These are phyloP conservation scores for Exophiala oligosperma DNA, from an alignment of 2,329 filamentous ascomycete genomes.

Conservation along the genomic window DNA sequence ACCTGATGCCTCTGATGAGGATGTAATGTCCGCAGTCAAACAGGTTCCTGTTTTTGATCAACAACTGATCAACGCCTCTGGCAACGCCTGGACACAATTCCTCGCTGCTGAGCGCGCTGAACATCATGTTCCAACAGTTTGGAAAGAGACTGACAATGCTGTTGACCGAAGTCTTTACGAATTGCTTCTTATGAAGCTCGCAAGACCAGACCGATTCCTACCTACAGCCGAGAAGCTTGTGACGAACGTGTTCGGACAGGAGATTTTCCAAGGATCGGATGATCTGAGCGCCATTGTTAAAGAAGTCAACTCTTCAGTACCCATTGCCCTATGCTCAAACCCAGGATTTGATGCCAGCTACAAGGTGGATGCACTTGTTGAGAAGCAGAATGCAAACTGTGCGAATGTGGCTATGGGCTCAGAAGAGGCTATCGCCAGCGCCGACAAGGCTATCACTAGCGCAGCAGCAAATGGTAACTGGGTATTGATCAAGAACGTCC, in stretches of 20 bases:
- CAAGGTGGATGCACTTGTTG: conserved; percentile 95
- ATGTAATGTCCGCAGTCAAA: conserved; percentile 67
- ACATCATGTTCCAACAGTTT: conserved; percentile 74
- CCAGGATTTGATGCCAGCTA: conserved; percentile 98
- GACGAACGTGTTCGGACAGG: conserved; percentile 76
- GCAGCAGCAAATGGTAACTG: conserved; percentile 89
- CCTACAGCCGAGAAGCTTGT: conserved; percentile 92
- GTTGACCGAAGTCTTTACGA: conserved; percentile 77
- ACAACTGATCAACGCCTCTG: conserved; percentile 59
- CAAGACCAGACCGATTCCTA: conserved; percentile 92
- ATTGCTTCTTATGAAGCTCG: conserved; percentile 89
- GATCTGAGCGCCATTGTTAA: conserved; percentile 83
- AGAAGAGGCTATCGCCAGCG: conserved; percentile 86
- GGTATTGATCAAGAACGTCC: conserved; percentile 99
- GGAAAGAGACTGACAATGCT: conserved; percentile 63
- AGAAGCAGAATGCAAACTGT: conserved; percentile 77
- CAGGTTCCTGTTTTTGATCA: conserved; percentile 74
- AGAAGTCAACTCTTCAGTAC: conserved; percentile 79
- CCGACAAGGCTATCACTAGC: conserved; percentile 92
- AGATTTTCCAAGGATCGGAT: conserved; percentile 78
- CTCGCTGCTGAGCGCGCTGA: conserved; percentile 84
- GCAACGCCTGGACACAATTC: conserved; percentile 75
- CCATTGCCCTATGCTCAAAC: conserved; percentile 89
- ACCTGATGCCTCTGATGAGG: conserved; percentile 67
- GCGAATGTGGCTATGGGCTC: conserved; percentile 99